phyloP scores from a whole-genome alignment of 2,329 filamentous ascomycete species.

The Botrytis cinerea region DNA sequence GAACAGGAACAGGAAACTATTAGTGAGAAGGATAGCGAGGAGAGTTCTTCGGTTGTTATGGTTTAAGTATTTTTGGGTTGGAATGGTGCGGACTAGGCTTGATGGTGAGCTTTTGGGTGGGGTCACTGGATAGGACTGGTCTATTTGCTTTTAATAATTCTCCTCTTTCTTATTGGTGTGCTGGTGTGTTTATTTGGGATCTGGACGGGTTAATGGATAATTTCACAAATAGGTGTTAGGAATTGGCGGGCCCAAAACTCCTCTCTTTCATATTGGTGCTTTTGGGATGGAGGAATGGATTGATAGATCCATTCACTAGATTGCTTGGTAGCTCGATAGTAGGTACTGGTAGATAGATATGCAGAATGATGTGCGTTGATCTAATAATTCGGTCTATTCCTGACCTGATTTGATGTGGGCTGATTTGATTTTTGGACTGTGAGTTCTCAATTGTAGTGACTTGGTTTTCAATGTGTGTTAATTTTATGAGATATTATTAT shows the following conservation, averaged over 20 bases:
- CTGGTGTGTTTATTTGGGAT: background rate
- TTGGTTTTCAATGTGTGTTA: background rate
- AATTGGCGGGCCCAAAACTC: background rate
- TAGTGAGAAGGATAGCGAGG: constrained; percentile 6
- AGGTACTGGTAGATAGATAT: background rate
- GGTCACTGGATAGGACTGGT: background rate
- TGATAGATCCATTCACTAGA: background rate
- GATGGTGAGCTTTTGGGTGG: background rate
- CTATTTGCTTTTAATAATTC: background rate
- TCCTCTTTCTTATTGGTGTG: constrained; percentile 1
- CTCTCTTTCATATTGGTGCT: background rate
- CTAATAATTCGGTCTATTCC: background rate
- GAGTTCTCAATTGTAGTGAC: background rate
- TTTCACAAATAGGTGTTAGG: background rate
- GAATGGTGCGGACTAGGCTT: background rate
- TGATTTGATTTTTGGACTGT: background rate
- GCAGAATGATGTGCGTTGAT: background rate
- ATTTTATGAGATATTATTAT: background rate
- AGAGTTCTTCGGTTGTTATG: constrained; percentile 19
- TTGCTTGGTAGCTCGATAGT: background rate
- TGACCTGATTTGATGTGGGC: background rate
- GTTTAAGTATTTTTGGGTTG: background rate
- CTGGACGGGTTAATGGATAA: background rate
- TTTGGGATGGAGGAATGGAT: background rate
- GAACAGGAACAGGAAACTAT: background rate